These are phyloP conservation scores for Pelargonium exstipulatum DNA, from an alignment of 441 rosid species.

Conservation along the genomic window DNA sequence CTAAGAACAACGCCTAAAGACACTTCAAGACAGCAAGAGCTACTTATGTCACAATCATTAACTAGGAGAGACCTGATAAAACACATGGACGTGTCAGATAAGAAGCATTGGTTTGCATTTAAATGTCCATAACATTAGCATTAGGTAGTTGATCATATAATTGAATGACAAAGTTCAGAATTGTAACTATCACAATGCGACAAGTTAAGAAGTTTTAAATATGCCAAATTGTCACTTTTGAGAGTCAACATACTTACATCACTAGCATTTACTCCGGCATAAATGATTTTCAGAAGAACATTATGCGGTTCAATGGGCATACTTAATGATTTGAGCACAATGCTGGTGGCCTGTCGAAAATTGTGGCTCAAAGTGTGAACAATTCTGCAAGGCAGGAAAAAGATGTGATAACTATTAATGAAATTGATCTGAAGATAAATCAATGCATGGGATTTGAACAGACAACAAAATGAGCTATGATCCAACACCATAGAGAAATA, in stretches of 20 bases:
- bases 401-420: slow-evolving; percentile 1
- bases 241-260: slow-evolving; percentile 62
- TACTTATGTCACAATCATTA: neutral
- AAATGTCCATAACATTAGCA: neutral
- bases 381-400: slow-evolving; percentile 48
- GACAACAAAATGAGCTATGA: neutral
- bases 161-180: slow-evolving; percentile 6
- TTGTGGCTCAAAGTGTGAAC: slow-evolving; percentile 83
- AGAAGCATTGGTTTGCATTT: neutral
- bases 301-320: slow-evolving; percentile 68
- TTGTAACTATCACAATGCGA: neutral
- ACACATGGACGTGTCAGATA: neutral
- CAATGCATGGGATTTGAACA: neutral
- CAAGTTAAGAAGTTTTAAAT: slow-evolving; percentile 10
- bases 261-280: slow-evolving; percentile 97
- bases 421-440: neutral
- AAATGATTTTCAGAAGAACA: slow-evolving; percentile 73
- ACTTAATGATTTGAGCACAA: slow-evolving; percentile 41
- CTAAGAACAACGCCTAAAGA: neutral
- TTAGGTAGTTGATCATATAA: neutral
- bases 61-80: neutral
- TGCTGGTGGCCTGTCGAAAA: slow-evolving; percentile 74
- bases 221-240: neutral
- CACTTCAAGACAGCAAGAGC: slow-evolving; percentile 7
- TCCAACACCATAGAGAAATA: neutral